Evolutionary conservation across 2,329 filamentous ascomycete species (phyloP).

Genomic region (Trichoderma aggressivum): DNA sequence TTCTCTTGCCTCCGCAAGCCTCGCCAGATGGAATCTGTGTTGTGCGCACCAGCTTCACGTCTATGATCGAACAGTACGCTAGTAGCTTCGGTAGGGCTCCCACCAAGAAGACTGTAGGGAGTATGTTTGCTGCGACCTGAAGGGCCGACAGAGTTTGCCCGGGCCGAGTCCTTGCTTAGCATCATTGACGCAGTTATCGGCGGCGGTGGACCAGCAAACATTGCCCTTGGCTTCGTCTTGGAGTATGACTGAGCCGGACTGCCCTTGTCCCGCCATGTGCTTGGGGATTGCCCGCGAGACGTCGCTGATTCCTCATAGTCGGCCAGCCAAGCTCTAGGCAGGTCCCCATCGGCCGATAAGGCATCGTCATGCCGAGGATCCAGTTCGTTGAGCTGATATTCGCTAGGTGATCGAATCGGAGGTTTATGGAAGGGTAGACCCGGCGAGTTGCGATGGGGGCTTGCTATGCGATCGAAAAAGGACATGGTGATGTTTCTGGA

Average conservation of each 20-base stretch:
- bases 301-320: conserved; percentile 19
- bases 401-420: conserved; percentile 28
- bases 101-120: conserved; percentile 7
- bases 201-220: conserved; percentile 50
- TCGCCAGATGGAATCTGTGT: conserved; percentile 46
- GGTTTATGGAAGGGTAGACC: conserved; percentile 29
- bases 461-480: conserved; percentile 29
- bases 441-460: conserved; percentile 25
- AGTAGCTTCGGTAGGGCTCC: conserved; percentile 20
- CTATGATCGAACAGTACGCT: conserved; percentile 41
- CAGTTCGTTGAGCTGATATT: conserved; percentile 40
- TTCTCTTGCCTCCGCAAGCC: conserved; percentile 45
- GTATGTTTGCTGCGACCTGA: background rate
- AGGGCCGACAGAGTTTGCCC: conserved; percentile 1
- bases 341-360: conserved; percentile 22
- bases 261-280: conserved; percentile 25
- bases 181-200: conserved; percentile 47
- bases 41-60: conserved; percentile 27
- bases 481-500: conserved; percentile 23
- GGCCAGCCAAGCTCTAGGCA: conserved; percentile 25
- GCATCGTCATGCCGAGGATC: conserved; percentile 36
- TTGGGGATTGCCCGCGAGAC: conserved; percentile 18
- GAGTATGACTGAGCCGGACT: conserved; percentile 33
- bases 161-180: conserved; percentile 23
- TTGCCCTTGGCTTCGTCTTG: conserved; percentile 31